phyloP scores from a whole-genome alignment of 345 rosid species.

The Ailanthus altissimus region DNA sequence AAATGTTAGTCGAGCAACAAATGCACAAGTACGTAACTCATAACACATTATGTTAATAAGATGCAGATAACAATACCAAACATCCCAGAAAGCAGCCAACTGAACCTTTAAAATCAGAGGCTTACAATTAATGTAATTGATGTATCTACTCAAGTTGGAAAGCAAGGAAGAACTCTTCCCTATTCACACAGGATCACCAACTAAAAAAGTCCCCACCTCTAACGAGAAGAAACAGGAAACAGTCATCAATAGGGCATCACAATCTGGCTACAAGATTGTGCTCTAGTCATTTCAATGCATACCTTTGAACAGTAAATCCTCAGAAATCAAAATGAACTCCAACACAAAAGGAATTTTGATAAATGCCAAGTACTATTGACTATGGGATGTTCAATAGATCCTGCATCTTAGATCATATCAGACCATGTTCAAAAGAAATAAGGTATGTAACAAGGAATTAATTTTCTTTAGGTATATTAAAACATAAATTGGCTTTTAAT shows the following conservation, averaged over 20 bases:
- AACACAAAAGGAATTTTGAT: neutral
- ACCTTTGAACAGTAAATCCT: no score
- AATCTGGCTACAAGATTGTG: neutral
- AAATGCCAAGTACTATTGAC: no score
- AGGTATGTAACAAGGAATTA: neutral
- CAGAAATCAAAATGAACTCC: neutral
- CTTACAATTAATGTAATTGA: no score
- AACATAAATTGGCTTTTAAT: neutral
- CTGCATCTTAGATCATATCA: neutral
- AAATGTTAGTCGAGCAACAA: no score
- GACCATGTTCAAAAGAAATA: neutral
- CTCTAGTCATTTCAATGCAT: neutral
- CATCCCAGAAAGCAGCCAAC: neutral
- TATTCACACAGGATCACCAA: no score
- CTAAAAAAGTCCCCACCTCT: neutral
- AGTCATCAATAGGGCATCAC: no score
- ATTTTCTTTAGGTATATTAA: neutral
- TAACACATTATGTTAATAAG: no score
- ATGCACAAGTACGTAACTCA: no score
- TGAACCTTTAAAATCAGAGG: neutral
- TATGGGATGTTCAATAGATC: no score
- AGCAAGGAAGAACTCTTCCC: no score
- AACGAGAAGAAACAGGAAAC: neutral
- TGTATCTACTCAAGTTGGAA: no score
- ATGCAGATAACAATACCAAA: neutral